A percentile compares a stretch with the other conserved stretches of the same genome.
Conservation (phyloP, 345 rosid species). For the Gynandropsis gynandra region DNA sequence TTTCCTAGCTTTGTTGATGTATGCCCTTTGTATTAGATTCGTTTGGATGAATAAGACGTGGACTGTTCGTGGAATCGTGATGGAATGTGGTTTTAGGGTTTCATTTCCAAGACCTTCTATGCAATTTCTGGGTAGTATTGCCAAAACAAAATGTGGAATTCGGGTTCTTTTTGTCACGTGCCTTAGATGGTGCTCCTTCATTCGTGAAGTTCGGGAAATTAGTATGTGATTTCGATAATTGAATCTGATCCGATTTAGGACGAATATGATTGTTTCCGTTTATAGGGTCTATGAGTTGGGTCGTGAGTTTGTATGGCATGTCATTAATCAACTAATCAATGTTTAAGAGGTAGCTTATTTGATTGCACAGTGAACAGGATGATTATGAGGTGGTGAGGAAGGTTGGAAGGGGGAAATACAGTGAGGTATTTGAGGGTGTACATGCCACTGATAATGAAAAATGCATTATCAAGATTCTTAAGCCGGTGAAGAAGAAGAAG, state of each 20-base stretch:
- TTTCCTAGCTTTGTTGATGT: conserved; percentile 2
- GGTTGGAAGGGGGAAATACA: conserved; percentile 94
- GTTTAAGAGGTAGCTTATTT: conserved; percentile 9
- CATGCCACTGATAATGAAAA: conserved; percentile 76
- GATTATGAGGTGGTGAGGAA: conserved; percentile 94
- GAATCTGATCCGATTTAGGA: neutral
- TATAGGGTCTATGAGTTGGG: neutral
- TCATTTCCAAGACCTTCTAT: neutral
- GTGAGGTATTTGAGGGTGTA: conserved; percentile 93
- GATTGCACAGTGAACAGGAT: conserved; percentile 69
- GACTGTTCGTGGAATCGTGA: conserved; percentile 8
- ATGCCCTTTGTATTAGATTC: neutral
- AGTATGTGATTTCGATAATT: neutral
- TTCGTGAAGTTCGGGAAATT: neutral
- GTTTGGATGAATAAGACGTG: neutral
- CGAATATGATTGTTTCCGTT: neutral
- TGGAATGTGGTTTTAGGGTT: conserved; percentile 19
- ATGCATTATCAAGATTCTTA: conserved; percentile 87
- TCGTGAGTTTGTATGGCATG: neutral
- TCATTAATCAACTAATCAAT: neutral
- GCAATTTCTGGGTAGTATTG: neutral
- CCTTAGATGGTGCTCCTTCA: neutral
- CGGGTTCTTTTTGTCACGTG: neutral
- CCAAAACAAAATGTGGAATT: neutral
- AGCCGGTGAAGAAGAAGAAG: conserved; percentile 99